Evolutionary conservation across 2,329 filamentous ascomycete genomes (phyloP).

Genomic region (Metarhizium robertsii): DNA sequence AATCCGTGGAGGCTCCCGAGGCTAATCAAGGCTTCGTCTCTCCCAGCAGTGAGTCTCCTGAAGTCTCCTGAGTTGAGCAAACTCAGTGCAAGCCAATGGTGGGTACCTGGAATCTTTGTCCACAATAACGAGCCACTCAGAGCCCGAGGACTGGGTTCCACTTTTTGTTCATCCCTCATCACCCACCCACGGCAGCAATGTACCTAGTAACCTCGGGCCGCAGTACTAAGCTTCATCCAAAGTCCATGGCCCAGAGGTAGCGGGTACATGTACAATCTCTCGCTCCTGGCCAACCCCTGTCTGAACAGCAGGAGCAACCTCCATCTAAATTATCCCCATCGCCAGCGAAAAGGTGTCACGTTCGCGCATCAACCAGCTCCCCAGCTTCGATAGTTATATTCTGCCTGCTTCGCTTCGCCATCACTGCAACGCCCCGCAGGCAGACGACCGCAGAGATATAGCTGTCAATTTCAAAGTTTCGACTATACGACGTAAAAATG

Average conservation of each 20-base stretch:
- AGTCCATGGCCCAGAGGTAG: too few relatives aligned
- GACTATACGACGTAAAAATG: slow-evolving; percentile 12
- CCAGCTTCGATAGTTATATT: not conserved
- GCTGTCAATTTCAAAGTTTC: not conserved
- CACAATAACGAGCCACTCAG: not conserved
- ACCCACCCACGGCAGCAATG: not conserved
- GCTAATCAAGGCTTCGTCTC: not conserved
- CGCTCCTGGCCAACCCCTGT: too few relatives aligned
- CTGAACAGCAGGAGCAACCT: not conserved
- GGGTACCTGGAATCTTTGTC: not conserved
- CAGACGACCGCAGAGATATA: not conserved
- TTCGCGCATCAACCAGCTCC: not conserved
- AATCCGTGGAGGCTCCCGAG: not conserved
- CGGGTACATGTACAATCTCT: too few relatives aligned
- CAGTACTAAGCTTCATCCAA: too few relatives aligned
- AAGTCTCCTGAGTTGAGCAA: not conserved
- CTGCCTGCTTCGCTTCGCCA: not conserved
- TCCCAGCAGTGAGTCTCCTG: not conserved
- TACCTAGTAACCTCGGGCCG: not conserved
- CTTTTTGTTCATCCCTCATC: not conserved
- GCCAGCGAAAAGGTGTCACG: slow-evolving; percentile 5
- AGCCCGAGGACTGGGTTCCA: not conserved
- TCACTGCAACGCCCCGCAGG: not conserved
- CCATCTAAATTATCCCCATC: not conserved
- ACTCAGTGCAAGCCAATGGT: not conserved